Percentiles rank a stretch among this genome's conserved stretches.
These are phyloP conservation scores for Fusarium sp. DNA, from an alignment of 2,329 filamentous ascomycete species.

Conservation along the genomic window DNA sequence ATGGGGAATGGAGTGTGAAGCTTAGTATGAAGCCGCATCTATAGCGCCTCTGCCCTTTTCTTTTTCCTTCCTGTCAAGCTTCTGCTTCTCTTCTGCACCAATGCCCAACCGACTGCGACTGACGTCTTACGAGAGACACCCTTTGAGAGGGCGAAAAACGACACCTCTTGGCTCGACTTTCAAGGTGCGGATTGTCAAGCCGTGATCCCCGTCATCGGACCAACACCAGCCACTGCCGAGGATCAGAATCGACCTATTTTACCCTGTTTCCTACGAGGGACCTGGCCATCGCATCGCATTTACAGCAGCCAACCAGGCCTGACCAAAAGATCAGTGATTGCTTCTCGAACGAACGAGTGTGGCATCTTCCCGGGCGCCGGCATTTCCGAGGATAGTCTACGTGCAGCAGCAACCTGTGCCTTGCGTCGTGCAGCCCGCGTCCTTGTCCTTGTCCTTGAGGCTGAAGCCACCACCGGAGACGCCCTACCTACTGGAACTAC, in stretches of 20 bases:
- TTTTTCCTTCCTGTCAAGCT: not conserved
- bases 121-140: conserved; percentile 2
- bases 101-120: not conserved
- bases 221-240: conserved; percentile 16
- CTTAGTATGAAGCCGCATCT: not conserved
- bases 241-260: conserved; percentile 13
- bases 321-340: conserved; percentile 1
- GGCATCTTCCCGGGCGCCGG: conserved; percentile 6
- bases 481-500: conserved; percentile 25
- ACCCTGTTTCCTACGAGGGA: conserved; percentile 1
- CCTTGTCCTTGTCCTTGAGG: not conserved
- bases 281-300: not conserved
- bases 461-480: conserved; percentile 30
- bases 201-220: not conserved
- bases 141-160: conserved; percentile 4
- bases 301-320: not conserved
- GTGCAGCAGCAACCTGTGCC: not conserved
- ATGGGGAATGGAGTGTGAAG: conserved; percentile 14
- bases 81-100: not conserved
- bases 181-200: not conserved
- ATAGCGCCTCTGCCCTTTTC: not conserved
- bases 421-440: conserved; percentile 9
- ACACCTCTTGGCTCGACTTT: not conserved
- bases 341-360: conserved; percentile 16
- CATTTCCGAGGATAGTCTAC: conserved; percentile 3